phyloP scores from a whole-genome alignment of 2,329 filamentous ascomycete species.

The Trichoderma brevicompactum region DNA sequence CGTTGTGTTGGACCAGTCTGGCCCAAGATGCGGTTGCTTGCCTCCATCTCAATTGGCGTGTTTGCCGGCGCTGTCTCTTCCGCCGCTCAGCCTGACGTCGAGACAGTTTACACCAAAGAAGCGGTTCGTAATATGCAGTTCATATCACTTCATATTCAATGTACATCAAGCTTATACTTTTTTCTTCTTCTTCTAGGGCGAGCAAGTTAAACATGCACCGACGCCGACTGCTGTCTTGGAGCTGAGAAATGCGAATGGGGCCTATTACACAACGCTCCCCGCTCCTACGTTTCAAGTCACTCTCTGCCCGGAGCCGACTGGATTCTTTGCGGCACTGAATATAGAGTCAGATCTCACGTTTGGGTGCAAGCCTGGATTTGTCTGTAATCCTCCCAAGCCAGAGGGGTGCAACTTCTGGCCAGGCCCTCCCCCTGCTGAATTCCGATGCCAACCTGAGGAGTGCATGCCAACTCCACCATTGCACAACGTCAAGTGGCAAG shows the following conservation, averaged over 20 bases:
- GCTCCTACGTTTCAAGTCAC: conserved; percentile 40
- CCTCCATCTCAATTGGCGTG: conserved; percentile 15
- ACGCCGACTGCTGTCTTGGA: not conserved
- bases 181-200: not conserved
- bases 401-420: conserved; percentile 57
- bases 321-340: conserved; percentile 40
- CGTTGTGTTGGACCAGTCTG: conserved; percentile 1
- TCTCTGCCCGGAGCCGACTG: conserved; percentile 52
- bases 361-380: conserved; percentile 57
- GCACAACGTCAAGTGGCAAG: conserved; percentile 48
- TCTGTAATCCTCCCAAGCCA: conserved; percentile 59
- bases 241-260: not conserved
- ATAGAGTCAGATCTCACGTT: conserved; percentile 52
- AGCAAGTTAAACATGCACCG: not conserved
- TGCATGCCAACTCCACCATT: conserved; percentile 51
- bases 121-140: not conserved
- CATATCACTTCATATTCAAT: not conserved
- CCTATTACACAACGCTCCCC: conserved; percentile 33
- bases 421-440: conserved; percentile 51
- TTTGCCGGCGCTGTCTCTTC: conserved; percentile 14
- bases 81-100: not conserved
- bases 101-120: not conserved
- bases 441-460: conserved; percentile 50
- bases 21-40: conserved; percentile 23
- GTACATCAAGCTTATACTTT: not conserved